Conservation (phyloP, 2,329 filamentous ascomycete species). For the Incumbomyces delicatus region DNA sequence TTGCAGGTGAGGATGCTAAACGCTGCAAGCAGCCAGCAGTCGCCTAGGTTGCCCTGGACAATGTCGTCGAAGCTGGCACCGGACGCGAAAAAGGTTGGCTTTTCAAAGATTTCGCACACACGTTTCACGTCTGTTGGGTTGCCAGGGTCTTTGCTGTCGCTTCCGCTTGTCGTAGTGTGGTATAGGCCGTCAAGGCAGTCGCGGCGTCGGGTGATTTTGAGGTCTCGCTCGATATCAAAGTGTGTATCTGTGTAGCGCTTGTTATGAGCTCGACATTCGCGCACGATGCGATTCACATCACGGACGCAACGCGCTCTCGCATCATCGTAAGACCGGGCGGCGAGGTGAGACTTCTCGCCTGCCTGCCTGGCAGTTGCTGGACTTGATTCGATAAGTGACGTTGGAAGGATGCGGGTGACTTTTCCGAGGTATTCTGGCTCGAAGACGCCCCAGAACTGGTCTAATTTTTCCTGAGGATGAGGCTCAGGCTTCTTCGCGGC, state of each 20-base stretch:
- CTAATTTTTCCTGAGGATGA: conserved; percentile 55
- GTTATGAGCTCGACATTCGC: conserved; percentile 64
- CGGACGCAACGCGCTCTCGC: conserved; percentile 59
- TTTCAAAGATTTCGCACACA: conserved; percentile 64
- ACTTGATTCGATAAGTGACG: conserved; percentile 44
- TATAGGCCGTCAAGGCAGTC: conserved; percentile 44
- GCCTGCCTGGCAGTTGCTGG: conserved; percentile 53
- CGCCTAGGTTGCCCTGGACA: conserved; percentile 64
- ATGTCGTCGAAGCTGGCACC: conserved; percentile 69
- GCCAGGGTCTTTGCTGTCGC: neutral
- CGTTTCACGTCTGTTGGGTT: conserved; percentile 5
- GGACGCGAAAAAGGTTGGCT: conserved; percentile 66
- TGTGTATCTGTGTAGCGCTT: conserved; percentile 84
- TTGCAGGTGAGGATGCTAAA: conserved; percentile 69
- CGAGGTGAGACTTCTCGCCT: conserved; percentile 46
- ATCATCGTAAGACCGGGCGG: conserved; percentile 61
- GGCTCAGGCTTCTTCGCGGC: conserved; percentile 40
- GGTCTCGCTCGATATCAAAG: conserved; percentile 72
- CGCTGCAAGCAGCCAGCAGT: conserved; percentile 81
- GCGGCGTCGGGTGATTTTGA: conserved; percentile 43
- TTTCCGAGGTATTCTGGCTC: conserved; percentile 63
- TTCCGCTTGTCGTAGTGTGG: neutral
- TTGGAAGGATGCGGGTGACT: conserved; percentile 60
- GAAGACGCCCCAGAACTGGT: conserved; percentile 67
- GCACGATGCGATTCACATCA: conserved; percentile 49